Percentiles rank a stretch among this genome's conserved stretches.
These are phyloP conservation scores for Debaryomyces nepalensis DNA, from an alignment of 1,139 yeast species.

Conservation along the genomic window DNA sequence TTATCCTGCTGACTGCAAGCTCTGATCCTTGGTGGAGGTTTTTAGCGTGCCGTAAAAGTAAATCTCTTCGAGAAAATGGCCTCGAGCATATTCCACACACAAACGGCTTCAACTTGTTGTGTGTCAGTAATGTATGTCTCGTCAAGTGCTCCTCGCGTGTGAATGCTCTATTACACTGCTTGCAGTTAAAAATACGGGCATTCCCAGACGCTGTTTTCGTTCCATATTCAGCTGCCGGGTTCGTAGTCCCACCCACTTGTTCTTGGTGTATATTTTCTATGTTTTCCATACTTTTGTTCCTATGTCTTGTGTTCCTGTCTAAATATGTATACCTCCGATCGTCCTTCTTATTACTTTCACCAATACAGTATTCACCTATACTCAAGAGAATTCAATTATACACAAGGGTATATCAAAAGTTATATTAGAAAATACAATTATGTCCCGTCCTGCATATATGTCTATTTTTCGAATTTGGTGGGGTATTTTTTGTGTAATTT, in stretches of 20 bases:
- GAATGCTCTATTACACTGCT: constrained; percentile 50
- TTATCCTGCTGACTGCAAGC: constrained; percentile 48
- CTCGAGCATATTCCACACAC: constrained; percentile 95
- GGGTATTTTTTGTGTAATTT: constrained; percentile 9
- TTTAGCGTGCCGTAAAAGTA: constrained; percentile 90
- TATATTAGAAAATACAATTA: constrained; percentile 7
- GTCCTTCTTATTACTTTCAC: not conserved
- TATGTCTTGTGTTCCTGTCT: not conserved
- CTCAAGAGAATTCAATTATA: constrained; percentile 1
- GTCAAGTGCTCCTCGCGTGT: constrained; percentile 55
- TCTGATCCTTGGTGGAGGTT: constrained; percentile 80
- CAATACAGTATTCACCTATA: not conserved
- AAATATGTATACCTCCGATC: not conserved
- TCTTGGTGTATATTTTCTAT: constrained; percentile 2
- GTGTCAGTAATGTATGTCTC: constrained; percentile 50
- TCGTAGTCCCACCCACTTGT: constrained; percentile 2
- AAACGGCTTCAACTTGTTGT: constrained; percentile 53
- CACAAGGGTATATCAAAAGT: constrained; percentile 6
- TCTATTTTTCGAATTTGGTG: constrained; percentile 4
- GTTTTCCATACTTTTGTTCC: constrained; percentile 2
- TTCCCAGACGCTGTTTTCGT: constrained; percentile 52
- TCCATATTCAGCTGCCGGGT: constrained; percentile 33
- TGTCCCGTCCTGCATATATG: constrained; percentile 4
- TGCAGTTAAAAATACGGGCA: constrained; percentile 48
- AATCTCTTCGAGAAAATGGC: constrained; percentile 89